These are phyloP conservation scores for Thraustotheca clavata DNA, from an alignment of 352 stramenopile species.

Conservation along the genomic window DNA sequence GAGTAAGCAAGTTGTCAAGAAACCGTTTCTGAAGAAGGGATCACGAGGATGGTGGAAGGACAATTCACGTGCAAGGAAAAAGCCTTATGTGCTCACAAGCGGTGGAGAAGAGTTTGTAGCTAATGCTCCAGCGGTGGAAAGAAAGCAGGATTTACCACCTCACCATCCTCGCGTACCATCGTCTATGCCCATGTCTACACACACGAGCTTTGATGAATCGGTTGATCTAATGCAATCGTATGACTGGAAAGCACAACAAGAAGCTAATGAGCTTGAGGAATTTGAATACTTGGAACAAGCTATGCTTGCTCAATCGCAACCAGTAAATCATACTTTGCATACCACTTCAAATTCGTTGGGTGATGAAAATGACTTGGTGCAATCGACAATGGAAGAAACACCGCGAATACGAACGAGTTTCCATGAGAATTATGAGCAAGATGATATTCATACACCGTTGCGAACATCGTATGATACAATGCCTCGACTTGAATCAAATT, in stretches of 20 bases:
- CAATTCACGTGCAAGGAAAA: neutral
- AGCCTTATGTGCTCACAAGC: constrained; percentile 8
- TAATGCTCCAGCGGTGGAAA: neutral
- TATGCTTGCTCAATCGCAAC: neutral
- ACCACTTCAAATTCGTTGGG: neutral
- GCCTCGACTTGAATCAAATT: no score
- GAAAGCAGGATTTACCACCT: neutral
- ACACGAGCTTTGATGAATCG: neutral
- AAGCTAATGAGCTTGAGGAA: constrained; percentile 12
- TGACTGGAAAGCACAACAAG: constrained; percentile 17
- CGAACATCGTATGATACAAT: no score
- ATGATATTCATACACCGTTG: neutral
- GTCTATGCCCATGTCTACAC: neutral
- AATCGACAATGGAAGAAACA: neutral
- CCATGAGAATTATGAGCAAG: no score
- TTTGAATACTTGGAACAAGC: constrained; percentile 14
- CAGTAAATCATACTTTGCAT: no score
- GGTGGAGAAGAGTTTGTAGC: neutral
- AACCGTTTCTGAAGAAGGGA: constrained; percentile 64
- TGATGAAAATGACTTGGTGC: neutral
- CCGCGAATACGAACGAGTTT: no score
- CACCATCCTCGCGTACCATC: neutral
- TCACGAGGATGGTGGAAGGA: constrained; percentile 71
- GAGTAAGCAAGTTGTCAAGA: constrained; percentile 25
- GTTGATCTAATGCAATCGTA: constrained; percentile 5